Base-by-base conservation (phyloP, 2,329 filamentous ascomycete species). In the Sporothrix pseudoabietina region DNA sequence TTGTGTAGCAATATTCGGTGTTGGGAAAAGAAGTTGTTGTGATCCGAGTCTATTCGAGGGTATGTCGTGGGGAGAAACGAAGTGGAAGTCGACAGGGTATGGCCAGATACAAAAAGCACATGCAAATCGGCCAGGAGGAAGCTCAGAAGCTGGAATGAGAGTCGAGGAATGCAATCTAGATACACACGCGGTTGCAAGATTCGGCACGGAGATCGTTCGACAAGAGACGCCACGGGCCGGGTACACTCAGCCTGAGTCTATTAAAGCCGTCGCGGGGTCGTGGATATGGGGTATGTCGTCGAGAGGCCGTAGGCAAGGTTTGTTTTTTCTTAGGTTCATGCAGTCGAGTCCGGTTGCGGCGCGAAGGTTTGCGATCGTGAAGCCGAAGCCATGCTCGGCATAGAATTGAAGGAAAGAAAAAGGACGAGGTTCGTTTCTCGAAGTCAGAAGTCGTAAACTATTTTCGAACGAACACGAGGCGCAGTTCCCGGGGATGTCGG, bases 141-240 rank as follows among this genome's bases (percentile, higher is more conserved):
- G 49, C 6, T 55, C 9, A 52, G 35, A 35, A 7, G 35, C 44
- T 52, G 69, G 69, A 61, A 71, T 71, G 69, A 14, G 26, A 3
- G 8, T n/a, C 69, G 4, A 61, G 54, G 69, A 71, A 71, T 49
- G 69, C 54, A 49, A 30, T 30, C 54, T 30, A 61, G 54, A 61
- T 19, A 49, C 39, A 30, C 14, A 14, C 7, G 26, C 22, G 30
- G 39, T 9, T 44, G 61, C 61, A 22, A 63, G 35, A 22, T 14
- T 22, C 32, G 55, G 19, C 16, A 35, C n/a, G 55, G 59, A 19
- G 35, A 41, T 63, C 16, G 16, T 41, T 12, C 19, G 61, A 44
- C 3, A 16, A 14, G n/a, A 19, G 19, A 44, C 14, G 2, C n/a
- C 7, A 39, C 3, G 14, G 3, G 26, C 22, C 14, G 22, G 9